Conservation (phyloP, 768 basidiomycete species). For the Strobilomyces echinocephalus region DNA sequence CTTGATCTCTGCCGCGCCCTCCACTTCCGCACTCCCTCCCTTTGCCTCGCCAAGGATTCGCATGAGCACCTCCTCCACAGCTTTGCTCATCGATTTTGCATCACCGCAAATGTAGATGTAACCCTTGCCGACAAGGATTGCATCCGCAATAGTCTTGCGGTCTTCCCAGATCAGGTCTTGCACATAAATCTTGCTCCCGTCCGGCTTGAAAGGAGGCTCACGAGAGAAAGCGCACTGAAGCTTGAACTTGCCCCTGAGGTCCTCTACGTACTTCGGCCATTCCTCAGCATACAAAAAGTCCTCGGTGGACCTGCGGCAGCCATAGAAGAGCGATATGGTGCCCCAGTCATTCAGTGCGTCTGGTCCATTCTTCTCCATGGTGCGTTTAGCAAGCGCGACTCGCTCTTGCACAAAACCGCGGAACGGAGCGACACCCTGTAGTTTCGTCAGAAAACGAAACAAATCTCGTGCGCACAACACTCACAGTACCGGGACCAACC, state of each 20-base stretch:
- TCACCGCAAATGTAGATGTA: constrained; percentile 97
- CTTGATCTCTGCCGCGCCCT: constrained; percentile 90
- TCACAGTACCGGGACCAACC: constrained; percentile 96
- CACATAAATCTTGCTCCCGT: constrained; percentile 97
- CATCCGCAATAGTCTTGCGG: constrained; percentile 74
- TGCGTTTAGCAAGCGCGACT: constrained; percentile 90
- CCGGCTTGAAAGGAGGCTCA: constrained; percentile 77
- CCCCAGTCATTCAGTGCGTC: constrained; percentile 97
- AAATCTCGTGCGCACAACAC: constrained; percentile 28
- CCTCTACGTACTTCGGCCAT: constrained; percentile 83
- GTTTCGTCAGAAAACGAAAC: constrained; percentile 6
- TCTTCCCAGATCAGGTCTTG: constrained; percentile 94
- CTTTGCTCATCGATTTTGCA: constrained; percentile 93
- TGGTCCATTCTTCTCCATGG: constrained; percentile 91
- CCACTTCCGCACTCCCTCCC: constrained; percentile 81
- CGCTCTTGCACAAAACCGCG: constrained; percentile 98
- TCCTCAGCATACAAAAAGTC: constrained; percentile 96
- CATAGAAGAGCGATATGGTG: constrained; percentile 90
- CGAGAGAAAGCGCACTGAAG: constrained; percentile 90
- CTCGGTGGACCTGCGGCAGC: constrained; percentile 82
- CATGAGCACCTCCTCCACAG: constrained; percentile 86
- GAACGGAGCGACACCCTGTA: constrained; percentile 97
- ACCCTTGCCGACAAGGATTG: constrained; percentile 92
- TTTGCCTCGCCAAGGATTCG: constrained; percentile 88
- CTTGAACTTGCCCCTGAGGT: constrained; percentile 87